Evolutionary conservation across 257 asterid species (phyloP).

Genomic region (Perilla frutescens): DNA sequence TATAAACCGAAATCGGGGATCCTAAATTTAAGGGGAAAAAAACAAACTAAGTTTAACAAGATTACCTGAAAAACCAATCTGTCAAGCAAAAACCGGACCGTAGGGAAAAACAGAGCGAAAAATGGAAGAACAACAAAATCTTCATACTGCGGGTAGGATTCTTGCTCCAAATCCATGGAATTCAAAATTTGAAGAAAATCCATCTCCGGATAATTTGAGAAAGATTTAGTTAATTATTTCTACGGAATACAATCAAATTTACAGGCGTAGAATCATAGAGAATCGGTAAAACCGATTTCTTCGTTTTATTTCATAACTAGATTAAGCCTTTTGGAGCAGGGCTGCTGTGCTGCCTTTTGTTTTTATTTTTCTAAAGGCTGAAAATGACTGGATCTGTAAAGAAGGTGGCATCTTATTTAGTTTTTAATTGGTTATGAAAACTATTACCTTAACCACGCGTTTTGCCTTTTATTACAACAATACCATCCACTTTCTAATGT

Average conservation of each 20-base stretch:
- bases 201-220: slow-evolving; percentile 47
- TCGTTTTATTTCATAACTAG: slow-evolving; percentile 20
- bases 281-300: slow-evolving; percentile 26
- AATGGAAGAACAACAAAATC: slow-evolving; percentile 80
- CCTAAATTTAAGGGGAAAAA: neutral
- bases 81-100: slow-evolving; percentile 84
- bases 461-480: no score
- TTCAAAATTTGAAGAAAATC: slow-evolving; percentile 52
- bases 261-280: slow-evolving; percentile 33
- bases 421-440: neutral
- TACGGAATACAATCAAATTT: neutral
- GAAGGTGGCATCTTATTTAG: neutral
- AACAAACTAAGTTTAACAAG: neutral
- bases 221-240: neutral
- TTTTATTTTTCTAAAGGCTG: neutral
- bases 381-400: slow-evolving; percentile 34
- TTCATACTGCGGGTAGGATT: slow-evolving; percentile 73
- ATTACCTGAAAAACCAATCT: slow-evolving; percentile 87
- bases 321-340: slow-evolving; percentile 26
- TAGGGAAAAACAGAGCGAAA: slow-evolving; percentile 74
- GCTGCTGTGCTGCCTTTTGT: slow-evolving; percentile 5
- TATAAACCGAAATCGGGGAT: slow-evolving; percentile 20
- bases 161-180: slow-evolving; percentile 72
- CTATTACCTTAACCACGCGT: no score
- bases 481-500: no score